phyloP scores from a whole-genome alignment of 1,284 basidiomycete genomes.

The Tetrapyrgos nigripes region DNA sequence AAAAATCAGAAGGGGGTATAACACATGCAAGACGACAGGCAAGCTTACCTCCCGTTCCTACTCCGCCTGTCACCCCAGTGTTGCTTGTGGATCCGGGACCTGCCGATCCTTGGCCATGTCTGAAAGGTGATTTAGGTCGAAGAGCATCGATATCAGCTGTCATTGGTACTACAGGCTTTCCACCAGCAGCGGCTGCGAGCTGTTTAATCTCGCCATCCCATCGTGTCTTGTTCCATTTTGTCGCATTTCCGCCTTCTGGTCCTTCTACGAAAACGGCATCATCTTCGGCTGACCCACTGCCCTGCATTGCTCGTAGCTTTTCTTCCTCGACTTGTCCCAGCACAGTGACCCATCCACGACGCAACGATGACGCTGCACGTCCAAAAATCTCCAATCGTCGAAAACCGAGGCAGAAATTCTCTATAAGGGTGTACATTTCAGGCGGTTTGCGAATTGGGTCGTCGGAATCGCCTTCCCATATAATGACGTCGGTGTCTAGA shows the following conservation, averaged over 20 bases:
- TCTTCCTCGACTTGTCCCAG: slow-evolving; percentile 70
- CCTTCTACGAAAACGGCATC: slow-evolving; percentile 43
- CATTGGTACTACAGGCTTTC: slow-evolving; percentile 71
- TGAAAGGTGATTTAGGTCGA: slow-evolving; percentile 84
- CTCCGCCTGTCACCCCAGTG: slow-evolving; percentile 16
- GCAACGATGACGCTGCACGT: slow-evolving; percentile 68
- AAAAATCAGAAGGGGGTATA: not conserved
- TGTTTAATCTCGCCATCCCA: slow-evolving; percentile 68
- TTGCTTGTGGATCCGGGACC: not conserved
- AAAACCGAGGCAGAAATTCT: slow-evolving; percentile 96
- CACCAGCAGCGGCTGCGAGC: slow-evolving; percentile 47
- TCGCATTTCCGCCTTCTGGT: slow-evolving; percentile 50
- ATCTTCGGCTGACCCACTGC: slow-evolving; percentile 22
- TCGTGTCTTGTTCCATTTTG: slow-evolving; percentile 58
- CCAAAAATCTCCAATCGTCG: slow-evolving; percentile 94
- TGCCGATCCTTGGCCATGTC: slow-evolving; percentile 32
- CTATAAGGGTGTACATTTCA: slow-evolving; percentile 94
- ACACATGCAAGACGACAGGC: not conserved
- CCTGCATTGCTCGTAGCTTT: slow-evolving; percentile 43
- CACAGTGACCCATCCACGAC: slow-evolving; percentile 94
- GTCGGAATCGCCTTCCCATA: slow-evolving; percentile 88
- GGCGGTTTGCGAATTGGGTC: slow-evolving; percentile 90
- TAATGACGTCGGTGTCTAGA: slow-evolving; percentile 92
- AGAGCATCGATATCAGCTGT: slow-evolving; percentile 85
- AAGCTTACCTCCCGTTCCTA: slow-evolving; percentile 19